A percentile compares a stretch with the other conserved stretches of the same genome.
Evolutionary conservation across 2,329 filamentous ascomycete genomes (phyloP).

Genomic region (Magnaporthales sp.): DNA sequence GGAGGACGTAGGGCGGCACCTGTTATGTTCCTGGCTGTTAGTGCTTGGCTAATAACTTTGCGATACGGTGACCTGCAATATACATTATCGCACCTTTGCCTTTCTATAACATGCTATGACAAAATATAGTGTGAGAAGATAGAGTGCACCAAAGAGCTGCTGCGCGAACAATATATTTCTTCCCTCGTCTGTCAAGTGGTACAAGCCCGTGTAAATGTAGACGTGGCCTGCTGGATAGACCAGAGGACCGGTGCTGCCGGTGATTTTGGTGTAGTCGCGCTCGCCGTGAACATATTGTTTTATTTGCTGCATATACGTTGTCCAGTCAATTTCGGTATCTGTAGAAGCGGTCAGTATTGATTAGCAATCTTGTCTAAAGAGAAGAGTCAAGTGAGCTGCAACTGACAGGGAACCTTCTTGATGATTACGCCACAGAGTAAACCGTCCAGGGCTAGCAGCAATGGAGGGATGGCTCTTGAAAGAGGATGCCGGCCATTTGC

Average conservation of each 20-base stretch:
- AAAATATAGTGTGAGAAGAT: slow-evolving; percentile 64
- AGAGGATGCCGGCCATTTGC: slow-evolving; percentile 39
- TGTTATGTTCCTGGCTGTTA: slow-evolving; percentile 21
- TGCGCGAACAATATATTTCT: slow-evolving; percentile 74
- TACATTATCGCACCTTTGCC: slow-evolving; percentile 46
- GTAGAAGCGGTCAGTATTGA: neutral
- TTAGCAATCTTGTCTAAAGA: neutral
- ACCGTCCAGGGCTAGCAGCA: slow-evolving; percentile 62
- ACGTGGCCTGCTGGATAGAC: slow-evolving; percentile 95
- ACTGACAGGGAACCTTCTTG: slow-evolving; percentile 72
- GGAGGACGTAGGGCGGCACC: slow-evolving; percentile 81
- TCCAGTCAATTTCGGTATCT: slow-evolving; percentile 98
- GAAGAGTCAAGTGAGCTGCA: neutral
- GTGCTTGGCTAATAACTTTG: neutral
- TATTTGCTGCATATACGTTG: slow-evolving; percentile 93
- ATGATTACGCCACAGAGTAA: slow-evolving; percentile 67
- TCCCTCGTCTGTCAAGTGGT: slow-evolving; percentile 69
- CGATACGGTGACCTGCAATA: neutral
- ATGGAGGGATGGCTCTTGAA: slow-evolving; percentile 42
- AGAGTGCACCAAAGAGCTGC: slow-evolving; percentile 70
- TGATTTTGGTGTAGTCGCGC: slow-evolving; percentile 77
- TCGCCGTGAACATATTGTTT: slow-evolving; percentile 73
- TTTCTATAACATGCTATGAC: slow-evolving; percentile 77
- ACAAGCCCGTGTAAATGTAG: slow-evolving; percentile 77
- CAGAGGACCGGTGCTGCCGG: slow-evolving; percentile 82